Evolutionary conservation across 441 rosid genomes (phyloP), one percentile per base, ranked within the genome.

Genomic region (Gossypium trilobum): DNA sequence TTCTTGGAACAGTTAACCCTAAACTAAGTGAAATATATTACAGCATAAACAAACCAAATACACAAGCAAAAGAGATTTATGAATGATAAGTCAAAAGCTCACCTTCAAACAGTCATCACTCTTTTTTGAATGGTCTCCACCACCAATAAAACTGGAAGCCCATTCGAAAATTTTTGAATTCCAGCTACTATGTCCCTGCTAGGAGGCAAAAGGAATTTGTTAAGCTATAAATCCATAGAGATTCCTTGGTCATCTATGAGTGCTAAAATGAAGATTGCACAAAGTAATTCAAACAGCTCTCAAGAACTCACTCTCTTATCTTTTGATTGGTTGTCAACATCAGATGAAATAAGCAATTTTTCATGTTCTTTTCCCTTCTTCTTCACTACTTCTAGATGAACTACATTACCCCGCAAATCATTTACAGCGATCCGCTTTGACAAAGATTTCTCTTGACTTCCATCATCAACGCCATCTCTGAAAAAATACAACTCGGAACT

Each of bases 361-460:
- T 90, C 98, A 79, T 88, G 90, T 83, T 93, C 99, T 80, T 86
- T 96, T 60, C 99, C 99, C 80, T 83, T 89, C 86, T 93, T 93
- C 87, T 93, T 96, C 54, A 84, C 80, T 73, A 87, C 99, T 86
- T 91, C 97, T 81, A 96, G 79, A 81, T 87, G 96, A 82, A 91
- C 99, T 46, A 93, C 98, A 83, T 91, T 91, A 58, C 99, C 99
- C 76, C 92, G 88, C 81, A 95, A 85, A 83, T 95, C 97, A 86
- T 90, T 81, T 57, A 95, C 89, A 29, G 87, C 89, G 50, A 95
- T 93, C 59, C 83, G 96, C 73, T 91, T 89, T 66, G 89, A 81
- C 78, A 88, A 80, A 73, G 85, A 81, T 56, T 78, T 83, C 66
- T 76, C 79, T 69, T 54, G 83, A 76, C 79, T 83, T 74, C 78